Conservation (phyloP, 2,329 filamentous ascomycete genomes). For the Xylariaceae sp. region DNA sequence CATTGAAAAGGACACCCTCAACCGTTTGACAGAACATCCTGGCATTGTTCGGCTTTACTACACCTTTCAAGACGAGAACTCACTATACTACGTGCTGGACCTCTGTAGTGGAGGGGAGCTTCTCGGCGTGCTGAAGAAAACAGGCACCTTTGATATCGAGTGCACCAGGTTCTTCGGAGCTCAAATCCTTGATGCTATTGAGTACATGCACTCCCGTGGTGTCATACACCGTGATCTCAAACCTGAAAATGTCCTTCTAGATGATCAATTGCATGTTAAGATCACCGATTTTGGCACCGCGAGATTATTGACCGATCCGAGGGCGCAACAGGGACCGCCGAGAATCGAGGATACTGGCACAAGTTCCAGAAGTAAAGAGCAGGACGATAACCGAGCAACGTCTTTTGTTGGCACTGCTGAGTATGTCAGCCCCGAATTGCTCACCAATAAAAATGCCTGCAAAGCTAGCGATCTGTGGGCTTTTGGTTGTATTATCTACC, state of each 20-base stretch:
- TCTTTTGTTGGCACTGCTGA: slow-evolving; percentile 98
- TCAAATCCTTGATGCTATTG: slow-evolving; percentile 91
- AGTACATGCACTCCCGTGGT: slow-evolving; percentile 95
- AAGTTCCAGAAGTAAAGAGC: slow-evolving; percentile 34
- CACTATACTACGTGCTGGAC: slow-evolving; percentile 94
- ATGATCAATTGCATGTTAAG: slow-evolving; percentile 95
- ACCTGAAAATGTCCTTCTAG: slow-evolving; percentile 91
- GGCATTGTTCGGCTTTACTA: slow-evolving; percentile 96
- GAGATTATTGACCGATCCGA: slow-evolving; percentile 70
- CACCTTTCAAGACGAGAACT: slow-evolving; percentile 95
- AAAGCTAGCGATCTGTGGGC: slow-evolving; percentile 98
- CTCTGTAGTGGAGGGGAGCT: slow-evolving; percentile 89
- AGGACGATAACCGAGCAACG: slow-evolving; percentile 68
- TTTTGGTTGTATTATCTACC: slow-evolving; percentile 96
- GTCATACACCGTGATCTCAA: slow-evolving; percentile 97
- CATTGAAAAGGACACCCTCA: slow-evolving; percentile 97
- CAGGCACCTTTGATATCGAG: slow-evolving; percentile 89
- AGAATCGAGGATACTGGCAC: slow-evolving; percentile 35
- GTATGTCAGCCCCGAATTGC: slow-evolving; percentile 94
- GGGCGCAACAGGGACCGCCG: slow-evolving; percentile 40
- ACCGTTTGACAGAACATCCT: slow-evolving; percentile 90
- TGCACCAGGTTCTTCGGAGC: slow-evolving; percentile 92
- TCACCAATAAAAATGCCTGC: slow-evolving; percentile 94
- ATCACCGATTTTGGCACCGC: slow-evolving; percentile 98
- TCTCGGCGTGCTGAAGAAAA: slow-evolving; percentile 86